Conservation (phyloP, 2,329 filamentous ascomycete species). For the Elsinoe ampelina region DNA sequence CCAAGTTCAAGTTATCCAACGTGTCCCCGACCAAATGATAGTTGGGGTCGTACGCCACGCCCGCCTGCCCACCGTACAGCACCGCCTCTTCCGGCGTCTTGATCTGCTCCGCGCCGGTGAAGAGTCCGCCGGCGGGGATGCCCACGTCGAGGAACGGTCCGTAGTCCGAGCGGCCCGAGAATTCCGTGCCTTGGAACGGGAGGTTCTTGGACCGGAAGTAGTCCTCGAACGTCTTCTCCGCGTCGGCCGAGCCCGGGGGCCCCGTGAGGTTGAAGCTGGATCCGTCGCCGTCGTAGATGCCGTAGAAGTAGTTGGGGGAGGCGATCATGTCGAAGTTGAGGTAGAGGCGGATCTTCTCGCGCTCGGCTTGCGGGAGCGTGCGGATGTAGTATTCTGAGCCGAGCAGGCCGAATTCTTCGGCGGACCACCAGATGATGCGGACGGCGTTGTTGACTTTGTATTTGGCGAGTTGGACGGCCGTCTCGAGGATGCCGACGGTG, state of each 20-base stretch:
- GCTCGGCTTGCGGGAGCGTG: slow-evolving; percentile 39
- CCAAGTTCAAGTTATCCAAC: slow-evolving; percentile 44
- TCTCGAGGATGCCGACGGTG: slow-evolving; percentile 49
- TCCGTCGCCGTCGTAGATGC: slow-evolving; percentile 51
- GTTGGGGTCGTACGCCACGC: slow-evolving; percentile 46
- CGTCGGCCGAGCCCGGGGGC: slow-evolving; percentile 56
- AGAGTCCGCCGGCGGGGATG: slow-evolving; percentile 66
- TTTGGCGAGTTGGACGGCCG: slow-evolving; percentile 54
- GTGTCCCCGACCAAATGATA: slow-evolving; percentile 48
- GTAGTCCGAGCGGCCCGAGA: slow-evolving; percentile 74
- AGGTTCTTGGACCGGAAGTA: slow-evolving; percentile 55
- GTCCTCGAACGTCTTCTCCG: slow-evolving; percentile 54
- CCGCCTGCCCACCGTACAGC: slow-evolving; percentile 63
- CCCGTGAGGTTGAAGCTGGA: slow-evolving; percentile 45
- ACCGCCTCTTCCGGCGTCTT: slow-evolving; percentile 59
- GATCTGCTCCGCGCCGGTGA: slow-evolving; percentile 66
- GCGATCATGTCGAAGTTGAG: slow-evolving; percentile 67
- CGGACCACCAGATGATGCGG: slow-evolving; percentile 59
- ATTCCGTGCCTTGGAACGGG: slow-evolving; percentile 61
- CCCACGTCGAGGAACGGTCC: slow-evolving; percentile 57
- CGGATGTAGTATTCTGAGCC: slow-evolving; percentile 51
- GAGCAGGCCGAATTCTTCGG: slow-evolving; percentile 54
- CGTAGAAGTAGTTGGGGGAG: slow-evolving; percentile 49
- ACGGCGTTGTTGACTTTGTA: slow-evolving; percentile 63
- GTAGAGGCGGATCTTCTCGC: slow-evolving; percentile 54